A percentile compares a stretch with the other conserved stretches of the same genome.
Evolutionary conservation across 768 basidiomycete genomes (phyloP).

Genomic region (Pulveroboletus ravenelii): DNA sequence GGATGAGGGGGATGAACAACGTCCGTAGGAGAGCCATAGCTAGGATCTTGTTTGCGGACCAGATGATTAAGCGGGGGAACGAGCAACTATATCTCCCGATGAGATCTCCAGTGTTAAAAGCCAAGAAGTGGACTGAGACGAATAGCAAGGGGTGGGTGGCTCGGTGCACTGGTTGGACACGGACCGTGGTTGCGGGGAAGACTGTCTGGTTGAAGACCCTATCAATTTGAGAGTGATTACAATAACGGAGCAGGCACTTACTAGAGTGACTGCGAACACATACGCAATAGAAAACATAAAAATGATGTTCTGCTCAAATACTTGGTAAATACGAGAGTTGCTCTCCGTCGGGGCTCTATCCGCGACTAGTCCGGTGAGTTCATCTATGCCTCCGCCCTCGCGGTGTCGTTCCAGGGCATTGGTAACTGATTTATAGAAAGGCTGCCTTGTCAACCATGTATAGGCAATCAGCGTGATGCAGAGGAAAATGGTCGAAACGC

Average conservation of each 20-base stretch:
- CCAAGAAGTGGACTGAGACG: constrained; percentile 69
- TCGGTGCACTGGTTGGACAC: constrained; percentile 62
- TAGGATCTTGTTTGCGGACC: constrained; percentile 62
- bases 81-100: constrained; percentile 65
- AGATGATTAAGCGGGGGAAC: constrained; percentile 59
- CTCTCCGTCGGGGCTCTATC: constrained; percentile 29
- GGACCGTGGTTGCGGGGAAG: constrained; percentile 81
- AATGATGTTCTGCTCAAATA: constrained; percentile 59
- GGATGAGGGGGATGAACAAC: constrained; percentile 79
- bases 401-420: constrained; percentile 40
- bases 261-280: constrained; percentile 77
- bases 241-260: constrained; percentile 32
- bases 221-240: constrained; percentile 4
- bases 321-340: constrained; percentile 42
- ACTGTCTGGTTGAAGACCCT: constrained; percentile 52
- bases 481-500: constrained; percentile 63
- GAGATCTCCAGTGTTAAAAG: constrained; percentile 72
- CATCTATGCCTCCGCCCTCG: constrained; percentile 24
- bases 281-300: constrained; percentile 73
- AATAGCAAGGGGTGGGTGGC: constrained; percentile 78
- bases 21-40: constrained; percentile 63
- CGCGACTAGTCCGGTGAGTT: constrained; percentile 35
- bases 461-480: constrained; percentile 50
- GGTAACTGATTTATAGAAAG: constrained; percentile 54
- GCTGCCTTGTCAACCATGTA: constrained; percentile 51